Percentiles rank a stretch among this genome's conserved stretches.
These are phyloP conservation scores for Kwoniella heveanensis DNA, from an alignment of 768 basidiomycete genomes.

Conservation along the genomic window DNA sequence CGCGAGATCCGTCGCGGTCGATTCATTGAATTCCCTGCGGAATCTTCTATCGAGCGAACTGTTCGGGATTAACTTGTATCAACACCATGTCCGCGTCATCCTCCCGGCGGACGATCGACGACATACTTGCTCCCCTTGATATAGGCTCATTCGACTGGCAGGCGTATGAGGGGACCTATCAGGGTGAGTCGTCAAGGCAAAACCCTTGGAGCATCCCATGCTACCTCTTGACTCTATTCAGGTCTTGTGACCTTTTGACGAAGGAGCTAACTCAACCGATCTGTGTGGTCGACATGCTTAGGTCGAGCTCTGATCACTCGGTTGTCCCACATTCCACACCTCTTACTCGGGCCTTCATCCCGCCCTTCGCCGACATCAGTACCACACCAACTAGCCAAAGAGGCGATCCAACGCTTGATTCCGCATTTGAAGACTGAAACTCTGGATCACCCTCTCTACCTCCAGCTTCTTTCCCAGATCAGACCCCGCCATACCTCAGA, in stretches of 20 bases:
- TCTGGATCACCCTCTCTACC: constrained; percentile 28
- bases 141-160: constrained; percentile 39
- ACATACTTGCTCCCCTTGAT: constrained; percentile 14
- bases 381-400: constrained; percentile 27
- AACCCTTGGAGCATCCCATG: no score
- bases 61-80: no score
- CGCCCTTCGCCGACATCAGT: constrained; percentile 9
- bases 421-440: constrained; percentile 34
- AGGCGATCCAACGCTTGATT: constrained; percentile 31
- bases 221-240: no score
- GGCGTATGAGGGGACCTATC: constrained; percentile 41
- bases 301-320: constrained; percentile 48
- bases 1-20: no score
- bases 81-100: background rate
- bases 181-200: no score
- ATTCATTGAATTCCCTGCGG: no score
- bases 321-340: constrained; percentile 29
- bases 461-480: constrained; percentile 5
- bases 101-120: constrained; percentile 9
- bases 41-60: no score
- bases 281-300: constrained; percentile 5
- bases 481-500: background rate
- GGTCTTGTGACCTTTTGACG: no score
- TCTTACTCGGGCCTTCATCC: constrained; percentile 18
- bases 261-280: no score